Conservation (phyloP, 2,329 filamentous ascomycete genomes). For the Aspergillus hortae region DNA sequence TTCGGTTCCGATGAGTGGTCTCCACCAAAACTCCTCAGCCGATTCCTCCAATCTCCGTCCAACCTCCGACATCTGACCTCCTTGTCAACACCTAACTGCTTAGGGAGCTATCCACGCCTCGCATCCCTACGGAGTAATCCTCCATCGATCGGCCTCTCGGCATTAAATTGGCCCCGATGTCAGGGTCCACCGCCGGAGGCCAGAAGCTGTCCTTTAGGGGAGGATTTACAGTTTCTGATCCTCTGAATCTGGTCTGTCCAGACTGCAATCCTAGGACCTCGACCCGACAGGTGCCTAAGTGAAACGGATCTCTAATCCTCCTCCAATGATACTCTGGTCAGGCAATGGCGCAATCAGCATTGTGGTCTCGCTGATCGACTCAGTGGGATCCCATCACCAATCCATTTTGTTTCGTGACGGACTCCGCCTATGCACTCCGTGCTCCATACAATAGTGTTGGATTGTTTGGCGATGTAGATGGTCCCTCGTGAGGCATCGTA, state of each 20-base stretch:
- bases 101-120: background rate
- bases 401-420: too few species aligned
- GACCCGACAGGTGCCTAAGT: too few species aligned
- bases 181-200: conserved; percentile 9
- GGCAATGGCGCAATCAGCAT: background rate
- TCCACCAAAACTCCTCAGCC: background rate
- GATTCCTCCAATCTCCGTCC: background rate
- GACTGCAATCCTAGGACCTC: background rate
- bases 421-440: too few species aligned
- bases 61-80: too few species aligned
- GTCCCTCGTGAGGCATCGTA: background rate
- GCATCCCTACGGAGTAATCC: background rate
- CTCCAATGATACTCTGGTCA: background rate
- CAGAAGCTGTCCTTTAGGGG: conserved; percentile 7
- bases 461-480: background rate
- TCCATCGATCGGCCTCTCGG: conserved; percentile 3
- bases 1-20: background rate
- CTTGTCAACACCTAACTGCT: background rate
- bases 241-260: background rate
- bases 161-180: conserved; percentile 5
- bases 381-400: too few species aligned
- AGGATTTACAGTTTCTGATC: conserved; percentile 14
- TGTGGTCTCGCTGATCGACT: too few species aligned
- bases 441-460: too few species aligned
- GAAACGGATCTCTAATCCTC: background rate